Conservation (phyloP, 192 early-diverging fungal genomes). For the Backusella circina region DNA sequence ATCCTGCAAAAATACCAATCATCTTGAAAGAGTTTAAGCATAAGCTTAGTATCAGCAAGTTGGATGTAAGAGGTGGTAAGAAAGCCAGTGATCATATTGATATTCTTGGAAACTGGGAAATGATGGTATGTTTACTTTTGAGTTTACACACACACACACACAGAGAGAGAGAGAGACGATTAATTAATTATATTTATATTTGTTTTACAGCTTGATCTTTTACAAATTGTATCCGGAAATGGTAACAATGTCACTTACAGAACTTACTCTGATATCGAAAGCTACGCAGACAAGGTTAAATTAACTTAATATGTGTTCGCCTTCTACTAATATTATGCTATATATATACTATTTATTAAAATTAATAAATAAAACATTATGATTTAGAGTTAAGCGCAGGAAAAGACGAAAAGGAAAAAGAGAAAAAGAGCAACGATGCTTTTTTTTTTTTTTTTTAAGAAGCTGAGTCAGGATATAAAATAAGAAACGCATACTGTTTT, state of each 20-base stretch:
- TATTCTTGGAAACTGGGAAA: conserved; percentile 77
- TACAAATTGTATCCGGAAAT: conserved; percentile 25
- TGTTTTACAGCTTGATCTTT: conserved; percentile 16
- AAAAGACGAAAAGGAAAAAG: background rate
- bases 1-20: conserved; percentile 66
- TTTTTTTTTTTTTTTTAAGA: background rate
- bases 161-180: no score
- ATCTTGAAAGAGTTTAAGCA: conserved; percentile 74
- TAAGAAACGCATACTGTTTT: background rate
- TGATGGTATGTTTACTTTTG: conserved; percentile 42
- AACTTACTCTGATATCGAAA: conserved; percentile 24
- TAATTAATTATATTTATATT: background rate
- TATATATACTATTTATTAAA: background rate
- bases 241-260: conserved; percentile 18
- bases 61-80: conserved; percentile 72
- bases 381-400: background rate
- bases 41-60: conserved; percentile 44
- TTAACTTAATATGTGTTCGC: background rate
- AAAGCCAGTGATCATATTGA: conserved; percentile 83
- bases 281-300: conserved; percentile 7
- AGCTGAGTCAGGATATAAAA: background rate
- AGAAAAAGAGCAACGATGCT: background rate
- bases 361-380: background rate
- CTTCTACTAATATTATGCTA: background rate
- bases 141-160: background rate